These are phyloP conservation scores for Groenewaldozyma auringiensis DNA, from an alignment of 1,139 yeast genomes.

Conservation along the genomic window DNA sequence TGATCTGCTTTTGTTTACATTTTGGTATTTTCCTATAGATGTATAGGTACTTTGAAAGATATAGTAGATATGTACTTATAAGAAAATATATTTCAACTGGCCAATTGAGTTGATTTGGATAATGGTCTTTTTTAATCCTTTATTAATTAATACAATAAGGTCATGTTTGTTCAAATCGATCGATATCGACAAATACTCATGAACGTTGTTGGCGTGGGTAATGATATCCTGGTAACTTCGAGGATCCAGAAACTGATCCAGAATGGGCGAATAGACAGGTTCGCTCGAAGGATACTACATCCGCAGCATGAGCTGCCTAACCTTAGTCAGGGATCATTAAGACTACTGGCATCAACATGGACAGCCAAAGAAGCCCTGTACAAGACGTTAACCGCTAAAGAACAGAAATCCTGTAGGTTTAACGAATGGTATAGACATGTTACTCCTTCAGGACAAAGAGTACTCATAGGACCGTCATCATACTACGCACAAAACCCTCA, in stretches of 20 bases:
- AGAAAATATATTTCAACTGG: no score
- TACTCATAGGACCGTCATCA: constrained; percentile 8
- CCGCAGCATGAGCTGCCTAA: constrained; percentile 39
- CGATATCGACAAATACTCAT: constrained; percentile 10
- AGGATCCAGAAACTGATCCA: constrained; percentile 43
- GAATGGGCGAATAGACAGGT: constrained; percentile 30
- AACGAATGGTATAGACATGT: constrained; percentile 49
- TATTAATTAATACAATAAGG: no score
- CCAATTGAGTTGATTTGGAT: no score
- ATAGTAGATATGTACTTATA: no score
- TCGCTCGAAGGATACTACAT: constrained; percentile 47
- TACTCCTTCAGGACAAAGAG: constrained; percentile 17
- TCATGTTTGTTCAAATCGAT: no score
- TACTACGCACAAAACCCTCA: constrained; percentile 25
- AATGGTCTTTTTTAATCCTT: no score
- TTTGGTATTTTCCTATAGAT: no score
- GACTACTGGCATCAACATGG: constrained; percentile 56
- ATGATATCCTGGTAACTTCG: constrained; percentile 47
- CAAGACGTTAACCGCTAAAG: constrained; percentile 46
- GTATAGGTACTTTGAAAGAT: no score
- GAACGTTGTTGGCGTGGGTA: constrained; percentile 47
- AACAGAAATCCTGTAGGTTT: constrained; percentile 50
- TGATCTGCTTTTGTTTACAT: not conserved
- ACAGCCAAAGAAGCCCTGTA: constrained; percentile 70
- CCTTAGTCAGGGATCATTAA: constrained; percentile 23